Evolutionary conservation across 1,139 yeast genomes (phyloP), one percentile per base, ranked within the genome.

Genomic region (Groenewaldozyma auringiensis): DNA sequence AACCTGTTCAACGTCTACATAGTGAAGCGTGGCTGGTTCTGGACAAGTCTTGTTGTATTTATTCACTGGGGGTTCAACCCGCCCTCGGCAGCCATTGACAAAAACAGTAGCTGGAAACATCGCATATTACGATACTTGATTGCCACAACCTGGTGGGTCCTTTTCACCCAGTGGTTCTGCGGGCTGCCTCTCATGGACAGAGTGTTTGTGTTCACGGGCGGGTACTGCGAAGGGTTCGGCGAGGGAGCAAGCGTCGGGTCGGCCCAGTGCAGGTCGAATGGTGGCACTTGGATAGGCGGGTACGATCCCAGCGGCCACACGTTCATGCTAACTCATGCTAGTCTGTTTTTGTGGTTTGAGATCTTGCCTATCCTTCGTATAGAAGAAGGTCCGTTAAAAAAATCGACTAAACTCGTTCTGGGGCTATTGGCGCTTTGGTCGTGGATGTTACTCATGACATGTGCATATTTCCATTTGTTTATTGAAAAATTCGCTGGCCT

Each of bases 301-400:
- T 95, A 87, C 60, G 98, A 92, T 66, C 95, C 97, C 13, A 83
- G 94, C 51, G 98, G 98, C 0, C 98, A 92, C 62, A 84, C 87
- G 0, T 92, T 89, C 57, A 63, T 92, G 40, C 66, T 92, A 47
- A 78, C 85, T 2, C 82, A 86, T 51, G 76, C 92, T 47, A 77
- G 86, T 16, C 67, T 85, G 56, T 76, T 83, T 51, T 60, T 92
- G 54, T 72, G 84, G 61, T 78, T 79, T 48, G 97, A 89, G 60
- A 63, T 80, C 4, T 55, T 70, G 21, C 75, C 75, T n/a, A 17
- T 46, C 4, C 40, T 52, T 38, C 44, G 41, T 27, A 40, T 37
- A 31, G 18, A 32, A 18, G 37, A 44, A 18, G 22, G 35, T 33
- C 33, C 67, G 3, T 41, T 58, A 18, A 60, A 63, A 20, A 48